phyloP scores from a whole-genome alignment of 2,329 filamentous ascomycete genomes.

The Scedosporium minutisporum region DNA sequence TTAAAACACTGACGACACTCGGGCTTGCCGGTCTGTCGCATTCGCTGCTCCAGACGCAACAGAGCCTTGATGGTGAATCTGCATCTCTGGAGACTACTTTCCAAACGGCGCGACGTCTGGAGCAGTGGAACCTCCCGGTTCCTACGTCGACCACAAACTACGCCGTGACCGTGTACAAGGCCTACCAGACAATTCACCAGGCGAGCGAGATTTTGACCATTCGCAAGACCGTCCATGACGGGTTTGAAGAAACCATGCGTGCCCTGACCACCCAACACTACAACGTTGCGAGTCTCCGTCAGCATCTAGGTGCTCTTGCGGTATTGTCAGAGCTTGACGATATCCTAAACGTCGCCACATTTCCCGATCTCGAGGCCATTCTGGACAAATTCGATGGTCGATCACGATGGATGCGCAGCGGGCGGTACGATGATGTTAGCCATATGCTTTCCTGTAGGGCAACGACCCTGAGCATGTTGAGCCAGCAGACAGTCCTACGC shows the following conservation, averaged over 20 bases:
- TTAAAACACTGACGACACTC: conserved; percentile 68
- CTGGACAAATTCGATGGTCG: conserved; percentile 56
- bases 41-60: conserved; percentile 61
- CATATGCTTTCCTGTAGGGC: conserved; percentile 75
- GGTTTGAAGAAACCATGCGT: conserved; percentile 51
- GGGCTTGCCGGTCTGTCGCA: conserved; percentile 81
- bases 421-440: conserved; percentile 70
- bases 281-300: conserved; percentile 42
- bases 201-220: conserved; percentile 47
- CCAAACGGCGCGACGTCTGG: conserved; percentile 68
- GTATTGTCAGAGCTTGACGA: conserved; percentile 76
- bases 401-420: conserved; percentile 71
- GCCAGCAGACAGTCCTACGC: conserved; percentile 57
- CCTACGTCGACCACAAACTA: conserved; percentile 54
- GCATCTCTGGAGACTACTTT: conserved; percentile 63
- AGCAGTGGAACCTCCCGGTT: conserved; percentile 83
- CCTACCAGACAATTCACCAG: conserved; percentile 69
- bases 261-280: conserved; percentile 39
- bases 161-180: conserved; percentile 64
- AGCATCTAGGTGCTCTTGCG: conserved; percentile 54
- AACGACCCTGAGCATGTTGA: conserved; percentile 71
- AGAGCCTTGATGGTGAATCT: conserved; percentile 46
- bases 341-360: conserved; percentile 51
- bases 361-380: conserved; percentile 49
- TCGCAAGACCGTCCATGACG: conserved; percentile 49